Evolutionary conservation across 768 basidiomycete species (phyloP).

Genomic region (Saitozyma podzolica): DNA sequence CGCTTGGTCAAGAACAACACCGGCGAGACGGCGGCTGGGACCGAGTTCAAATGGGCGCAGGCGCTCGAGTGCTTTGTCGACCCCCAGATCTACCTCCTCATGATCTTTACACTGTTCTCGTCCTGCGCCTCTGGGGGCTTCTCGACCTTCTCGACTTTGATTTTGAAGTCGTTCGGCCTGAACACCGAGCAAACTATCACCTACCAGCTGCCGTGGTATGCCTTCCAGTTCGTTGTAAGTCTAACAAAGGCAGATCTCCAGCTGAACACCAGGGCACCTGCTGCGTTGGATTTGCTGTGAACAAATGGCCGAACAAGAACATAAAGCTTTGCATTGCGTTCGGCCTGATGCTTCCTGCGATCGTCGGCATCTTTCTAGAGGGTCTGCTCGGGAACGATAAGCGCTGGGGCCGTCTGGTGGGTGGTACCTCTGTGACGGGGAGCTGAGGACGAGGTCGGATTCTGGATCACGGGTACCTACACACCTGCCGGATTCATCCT

Average conservation of each 20-base stretch:
- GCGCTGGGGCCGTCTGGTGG: constrained; percentile 20
- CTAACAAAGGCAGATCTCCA: neutral
- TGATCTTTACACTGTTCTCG: constrained; percentile 13
- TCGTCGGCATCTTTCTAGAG: constrained; percentile 23
- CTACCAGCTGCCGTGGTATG: constrained; percentile 24
- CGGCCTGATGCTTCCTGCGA: constrained; percentile 5
- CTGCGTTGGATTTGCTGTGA: neutral
- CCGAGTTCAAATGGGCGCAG: constrained; percentile 19
- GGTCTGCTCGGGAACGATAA: constrained; percentile 14
- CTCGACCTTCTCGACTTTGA: constrained; percentile 25
- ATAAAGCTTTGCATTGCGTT: constrained; percentile 3
- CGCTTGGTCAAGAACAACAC: constrained; percentile 22
- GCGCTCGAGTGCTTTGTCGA: constrained; percentile 12
- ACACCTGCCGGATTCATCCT: constrained; percentile 12
- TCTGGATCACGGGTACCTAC: constrained; percentile 22
- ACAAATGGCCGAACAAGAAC: constrained; percentile 11
- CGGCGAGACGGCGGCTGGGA: constrained; percentile 17
- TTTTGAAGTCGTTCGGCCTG: constrained; percentile 20
- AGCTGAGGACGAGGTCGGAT: neutral
- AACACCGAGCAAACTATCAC: constrained; percentile 14
- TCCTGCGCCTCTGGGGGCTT: constrained; percentile 20
- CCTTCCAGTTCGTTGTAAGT: constrained; percentile 14
- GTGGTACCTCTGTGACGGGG: too few species aligned
- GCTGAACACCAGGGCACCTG: too few species aligned
- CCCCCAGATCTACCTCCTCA: constrained; percentile 17